phyloP scores from a whole-genome alignment of 306 rosid genomes.

The Vicia faba region DNA sequence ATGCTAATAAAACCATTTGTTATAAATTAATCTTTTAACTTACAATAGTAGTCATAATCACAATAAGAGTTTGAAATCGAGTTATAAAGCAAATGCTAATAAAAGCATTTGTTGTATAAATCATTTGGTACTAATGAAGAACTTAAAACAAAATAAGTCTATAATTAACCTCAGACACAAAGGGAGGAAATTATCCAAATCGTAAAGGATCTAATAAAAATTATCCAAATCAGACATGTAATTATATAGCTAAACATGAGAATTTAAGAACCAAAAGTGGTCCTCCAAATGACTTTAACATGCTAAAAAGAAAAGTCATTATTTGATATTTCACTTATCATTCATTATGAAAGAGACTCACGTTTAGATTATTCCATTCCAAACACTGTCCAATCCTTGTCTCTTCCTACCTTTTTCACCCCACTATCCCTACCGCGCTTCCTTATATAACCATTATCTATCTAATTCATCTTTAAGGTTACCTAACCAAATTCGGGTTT shows the following conservation, averaged over 20 bases:
- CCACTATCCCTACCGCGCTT: conserved; percentile 24
- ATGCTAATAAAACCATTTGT: too few relatives aligned
- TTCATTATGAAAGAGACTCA: conserved; percentile 39
- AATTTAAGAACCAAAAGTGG: conserved; percentile 35
- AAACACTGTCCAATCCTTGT: conserved; percentile 24
- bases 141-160: too few relatives aligned
- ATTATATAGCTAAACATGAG: conserved; percentile 27
- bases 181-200: neutral
- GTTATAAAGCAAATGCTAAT: too few relatives aligned
- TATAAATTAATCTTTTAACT: too few relatives aligned
- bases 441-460: neutral
- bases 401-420: conserved; percentile 21
- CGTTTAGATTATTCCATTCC: conserved; percentile 31
- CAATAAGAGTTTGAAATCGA: too few relatives aligned
- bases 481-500: neutral
- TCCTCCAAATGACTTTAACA: conserved; percentile 37
- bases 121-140: too few relatives aligned
- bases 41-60: too few relatives aligned
- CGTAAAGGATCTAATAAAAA: too few relatives aligned
- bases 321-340: conserved; percentile 18
- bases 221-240: too few relatives aligned
- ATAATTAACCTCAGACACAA: neutral
- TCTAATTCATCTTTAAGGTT: neutral
- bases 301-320: conserved; percentile 16
- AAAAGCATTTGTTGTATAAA: too few relatives aligned